These are phyloP conservation scores for Camelina neglecta DNA, from an alignment of 345 rosid genomes.

Conservation along the genomic window DNA sequence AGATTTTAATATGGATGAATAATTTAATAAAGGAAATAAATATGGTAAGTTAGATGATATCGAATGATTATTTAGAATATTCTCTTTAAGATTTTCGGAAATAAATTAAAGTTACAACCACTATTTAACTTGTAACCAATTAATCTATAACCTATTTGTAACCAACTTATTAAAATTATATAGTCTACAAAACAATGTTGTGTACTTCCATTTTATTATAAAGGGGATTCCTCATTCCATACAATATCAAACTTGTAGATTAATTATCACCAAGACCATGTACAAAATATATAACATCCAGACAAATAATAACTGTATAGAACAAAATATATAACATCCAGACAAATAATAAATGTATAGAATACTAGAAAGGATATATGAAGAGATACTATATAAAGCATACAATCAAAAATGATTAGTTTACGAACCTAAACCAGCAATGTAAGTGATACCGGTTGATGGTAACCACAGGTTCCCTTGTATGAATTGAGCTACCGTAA, in stretches of 20 bases:
- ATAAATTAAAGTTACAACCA: too few relatives aligned
- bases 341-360: not conserved
- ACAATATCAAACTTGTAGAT: constrained; percentile 8
- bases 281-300: not conserved
- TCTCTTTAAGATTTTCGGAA: too few relatives aligned
- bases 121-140: too few relatives aligned
- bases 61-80: too few relatives aligned
- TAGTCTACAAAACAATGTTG: too few relatives aligned
- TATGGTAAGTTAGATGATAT: too few relatives aligned
- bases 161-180: too few relatives aligned
- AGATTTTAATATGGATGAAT: too few relatives aligned
- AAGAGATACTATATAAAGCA: not conserved
- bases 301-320: not conserved
- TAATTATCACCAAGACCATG: not conserved
- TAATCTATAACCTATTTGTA: too few relatives aligned
- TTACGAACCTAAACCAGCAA: constrained; percentile 33
- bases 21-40: too few relatives aligned
- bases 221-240: not conserved
- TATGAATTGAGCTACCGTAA: constrained; percentile 67
- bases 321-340: not conserved
- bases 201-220: too few relatives aligned
- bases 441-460: constrained; percentile 57
- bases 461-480: constrained; percentile 80
- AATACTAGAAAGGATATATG: not conserved
- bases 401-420: not conserved